Evolutionary conservation across 2,329 filamentous ascomycete genomes (phyloP).

Genomic region (Fusarium nurragi): DNA sequence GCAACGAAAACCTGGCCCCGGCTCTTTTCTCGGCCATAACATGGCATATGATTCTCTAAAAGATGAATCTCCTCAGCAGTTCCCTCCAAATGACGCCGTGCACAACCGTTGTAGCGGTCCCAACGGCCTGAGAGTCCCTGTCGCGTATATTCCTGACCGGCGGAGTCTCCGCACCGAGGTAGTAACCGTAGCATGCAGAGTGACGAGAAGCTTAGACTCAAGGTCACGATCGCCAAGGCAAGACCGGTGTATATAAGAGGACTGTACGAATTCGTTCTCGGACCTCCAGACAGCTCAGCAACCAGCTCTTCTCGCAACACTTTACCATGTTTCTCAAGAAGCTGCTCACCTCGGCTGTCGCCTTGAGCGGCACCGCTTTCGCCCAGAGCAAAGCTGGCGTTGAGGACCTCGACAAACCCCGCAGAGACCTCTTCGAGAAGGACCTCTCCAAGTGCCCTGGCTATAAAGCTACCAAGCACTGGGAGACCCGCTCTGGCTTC

Average conservation of each 20-base stretch:
- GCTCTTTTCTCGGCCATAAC: conserved; percentile 36
- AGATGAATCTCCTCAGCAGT: neutral
- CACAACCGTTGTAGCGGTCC: neutral
- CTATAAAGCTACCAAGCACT: conserved; percentile 71
- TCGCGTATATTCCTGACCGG: neutral
- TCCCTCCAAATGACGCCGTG: neutral
- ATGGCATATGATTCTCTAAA: neutral
- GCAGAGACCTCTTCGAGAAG: conserved; percentile 35
- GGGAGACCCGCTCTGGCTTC: conserved; percentile 62
- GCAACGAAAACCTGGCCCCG: conserved; percentile 17
- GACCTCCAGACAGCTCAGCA: neutral
- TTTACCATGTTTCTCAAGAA: conserved; percentile 31
- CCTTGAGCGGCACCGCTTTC: conserved; percentile 22
- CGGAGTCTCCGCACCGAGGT: conserved; percentile 26
- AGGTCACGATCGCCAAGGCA: neutral
- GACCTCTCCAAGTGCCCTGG: conserved; percentile 65
- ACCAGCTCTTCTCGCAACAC: conserved; percentile 1
- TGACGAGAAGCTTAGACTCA: neutral
- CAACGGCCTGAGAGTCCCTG: neutral
- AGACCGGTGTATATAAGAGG: conserved; percentile 26
- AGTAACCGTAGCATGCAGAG: neutral
- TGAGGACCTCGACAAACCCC: conserved; percentile 24
- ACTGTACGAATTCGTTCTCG: neutral
- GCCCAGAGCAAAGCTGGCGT: conserved; percentile 37
- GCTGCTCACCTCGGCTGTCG: conserved; percentile 25